A percentile compares a stretch with the other conserved stretches of the same genome.
phyloP scores from a whole-genome alignment of 2,329 filamentous ascomycete genomes.

The Alternaria tenuissima region DNA sequence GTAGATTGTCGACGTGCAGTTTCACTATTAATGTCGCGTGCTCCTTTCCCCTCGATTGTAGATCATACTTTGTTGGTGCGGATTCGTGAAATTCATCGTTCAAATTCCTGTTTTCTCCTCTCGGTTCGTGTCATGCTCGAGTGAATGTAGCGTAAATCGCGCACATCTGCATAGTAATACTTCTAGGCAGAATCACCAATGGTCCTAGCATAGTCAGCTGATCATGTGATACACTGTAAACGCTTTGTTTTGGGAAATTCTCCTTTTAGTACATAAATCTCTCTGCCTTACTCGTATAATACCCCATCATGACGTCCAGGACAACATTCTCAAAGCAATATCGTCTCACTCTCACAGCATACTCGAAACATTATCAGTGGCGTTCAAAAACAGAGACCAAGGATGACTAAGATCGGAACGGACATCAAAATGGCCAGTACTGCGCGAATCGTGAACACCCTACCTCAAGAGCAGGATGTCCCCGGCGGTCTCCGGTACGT shows the following conservation, averaged over 20 bases:
- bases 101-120: neutral
- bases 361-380: neutral
- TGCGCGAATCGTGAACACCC: neutral
- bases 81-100: rapidly evolving
- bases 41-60: too few species aligned
- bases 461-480: neutral
- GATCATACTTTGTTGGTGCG: too few species aligned
- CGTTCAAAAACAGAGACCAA: neutral
- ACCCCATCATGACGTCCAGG: neutral
- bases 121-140: neutral
- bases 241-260: neutral
- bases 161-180: neutral
- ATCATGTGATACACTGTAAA: neutral
- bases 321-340: neutral
- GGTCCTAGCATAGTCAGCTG: neutral
- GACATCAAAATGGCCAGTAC: neutral
- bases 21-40: too few species aligned
- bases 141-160: neutral
- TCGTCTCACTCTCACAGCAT: neutral
- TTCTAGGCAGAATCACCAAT: neutral
- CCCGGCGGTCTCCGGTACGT: neutral
- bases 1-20: too few species aligned
- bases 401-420: neutral
- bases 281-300: neutral
- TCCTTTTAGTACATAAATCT: neutral